These are phyloP conservation scores for Suillus lakei DNA, from an alignment of 768 basidiomycete genomes.

Conservation along the genomic window DNA sequence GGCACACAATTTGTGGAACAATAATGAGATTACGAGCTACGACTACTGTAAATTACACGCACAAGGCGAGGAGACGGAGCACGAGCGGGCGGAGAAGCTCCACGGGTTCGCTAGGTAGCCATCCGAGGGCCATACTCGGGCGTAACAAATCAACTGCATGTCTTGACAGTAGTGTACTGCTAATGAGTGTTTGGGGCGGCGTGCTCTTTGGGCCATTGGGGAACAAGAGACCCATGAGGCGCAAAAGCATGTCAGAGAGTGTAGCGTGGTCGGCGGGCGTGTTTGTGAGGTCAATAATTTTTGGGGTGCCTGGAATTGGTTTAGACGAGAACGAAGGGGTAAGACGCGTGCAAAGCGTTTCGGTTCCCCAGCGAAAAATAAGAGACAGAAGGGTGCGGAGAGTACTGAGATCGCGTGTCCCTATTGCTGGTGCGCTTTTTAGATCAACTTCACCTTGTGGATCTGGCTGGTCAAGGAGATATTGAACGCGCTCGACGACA, in stretches of 20 bases:
- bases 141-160: slow-evolving; percentile 64
- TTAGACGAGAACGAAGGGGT: slow-evolving; percentile 43
- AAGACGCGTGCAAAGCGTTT: slow-evolving; percentile 55
- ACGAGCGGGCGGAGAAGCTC: slow-evolving; percentile 55
- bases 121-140: slow-evolving; percentile 68
- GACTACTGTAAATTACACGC: slow-evolving; percentile 36
- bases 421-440: slow-evolving; percentile 42
- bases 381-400: slow-evolving; percentile 70
- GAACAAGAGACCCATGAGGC: slow-evolving; percentile 57
- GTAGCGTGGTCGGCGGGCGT: slow-evolving; percentile 46
- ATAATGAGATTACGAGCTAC: slow-evolving; percentile 11
- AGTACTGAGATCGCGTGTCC: slow-evolving; percentile 66
- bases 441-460: background rate
- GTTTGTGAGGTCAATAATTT: slow-evolving; percentile 50
- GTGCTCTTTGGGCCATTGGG: slow-evolving; percentile 52
- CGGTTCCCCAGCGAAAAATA: slow-evolving; percentile 73
- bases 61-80: slow-evolving; percentile 67
- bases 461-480: slow-evolving; percentile 36
- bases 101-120: slow-evolving; percentile 61
- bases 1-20: background rate
- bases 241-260: slow-evolving; percentile 47
- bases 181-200: slow-evolving; percentile 62
- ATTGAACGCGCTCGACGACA: slow-evolving; percentile 53
- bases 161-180: slow-evolving; percentile 58
- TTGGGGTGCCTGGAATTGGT: slow-evolving; percentile 25